Evolutionary conservation across 768 basidiomycete species (phyloP), one percentile per base, ranked within the genome.

Genomic region (Candolleomyces aberdarensis): DNA sequence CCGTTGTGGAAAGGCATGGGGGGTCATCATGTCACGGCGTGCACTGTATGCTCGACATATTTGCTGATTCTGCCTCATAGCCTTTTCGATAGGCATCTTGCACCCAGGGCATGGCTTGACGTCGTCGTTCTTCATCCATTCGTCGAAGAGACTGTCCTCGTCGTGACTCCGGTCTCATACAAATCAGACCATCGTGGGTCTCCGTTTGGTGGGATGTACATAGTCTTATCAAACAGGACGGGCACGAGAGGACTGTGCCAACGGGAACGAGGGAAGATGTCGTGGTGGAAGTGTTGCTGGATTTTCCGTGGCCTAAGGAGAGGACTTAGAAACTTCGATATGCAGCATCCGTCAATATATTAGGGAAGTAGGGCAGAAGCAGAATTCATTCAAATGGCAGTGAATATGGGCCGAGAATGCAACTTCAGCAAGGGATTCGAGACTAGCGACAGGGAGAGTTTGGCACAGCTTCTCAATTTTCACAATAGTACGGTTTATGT

Each of bases 61-160:
- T n/a, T n/a, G n/a, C n/a, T n/a, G n/a, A n/a, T n/a, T n/a, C n/a
- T n/a, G n/a, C n/a, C n/a, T n/a, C 91, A 94, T 87, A 29, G 74
- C 76, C 44, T 86, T 84, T 71, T 92, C 89, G 63, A 94, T 92
- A 5, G 82, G 78, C 7, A 82, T 80, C 57, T 82, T 82, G 75
- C 91, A 94, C 0, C 81, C 80, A 2, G 91, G 91, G 69, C 91
- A 93, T 32, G 78, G 75, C 76, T 92, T 89, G 57, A 91, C 88
- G 64, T 87, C 84, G 64, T 89, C 81, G 44, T 70, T 70, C 63
- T 69, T 72, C 59, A 81, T 78, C 91, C 91, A 94, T 61, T 81
- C 79, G 57, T 80, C 74, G 78, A 90, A 90, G 5, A 85, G 72
- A 50, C 74, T 72, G 58, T 85, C 82, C 13, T 82, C 84, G 10